Percentiles rank a stretch among this genome's conserved stretches.
Evolutionary conservation across 331 rosid genomes (phyloP).

Genomic region (Dryas integrifolia): DNA sequence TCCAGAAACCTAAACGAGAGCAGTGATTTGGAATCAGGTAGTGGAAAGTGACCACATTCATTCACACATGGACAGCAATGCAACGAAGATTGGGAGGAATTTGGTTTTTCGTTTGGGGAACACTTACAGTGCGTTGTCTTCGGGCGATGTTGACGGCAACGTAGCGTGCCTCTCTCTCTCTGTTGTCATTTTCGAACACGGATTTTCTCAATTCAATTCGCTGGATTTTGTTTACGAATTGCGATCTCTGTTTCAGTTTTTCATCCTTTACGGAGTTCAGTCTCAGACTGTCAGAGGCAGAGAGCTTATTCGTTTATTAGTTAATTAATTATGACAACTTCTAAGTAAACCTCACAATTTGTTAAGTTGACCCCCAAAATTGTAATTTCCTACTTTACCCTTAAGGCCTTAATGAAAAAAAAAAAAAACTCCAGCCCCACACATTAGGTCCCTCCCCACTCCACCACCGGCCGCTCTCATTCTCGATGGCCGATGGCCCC

Average conservation of each 20-base stretch:
- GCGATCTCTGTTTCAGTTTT: not conserved
- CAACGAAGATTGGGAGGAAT: not conserved
- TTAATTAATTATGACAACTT: not conserved
- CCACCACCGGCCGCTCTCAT: no score
- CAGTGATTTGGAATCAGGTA: not conserved
- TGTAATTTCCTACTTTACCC: no score
- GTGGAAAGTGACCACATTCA: not conserved
- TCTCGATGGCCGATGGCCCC: no score
- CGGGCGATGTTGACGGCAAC: slow-evolving; percentile 41
- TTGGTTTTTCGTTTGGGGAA: not conserved
- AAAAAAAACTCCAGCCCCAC: no score
- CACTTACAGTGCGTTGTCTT: slow-evolving; percentile 47
- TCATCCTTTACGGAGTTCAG: not conserved
- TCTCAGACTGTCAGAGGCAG: not conserved
- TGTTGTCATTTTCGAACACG: slow-evolving; percentile 37
- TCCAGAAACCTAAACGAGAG: slow-evolving; percentile 65
- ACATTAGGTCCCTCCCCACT: no score
- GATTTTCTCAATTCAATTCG: not conserved
- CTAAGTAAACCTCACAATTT: no score
- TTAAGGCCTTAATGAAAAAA: no score
- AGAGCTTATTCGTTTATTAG: not conserved
- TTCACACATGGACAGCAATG: not conserved
- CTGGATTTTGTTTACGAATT: not conserved
- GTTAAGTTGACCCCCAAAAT: no score
- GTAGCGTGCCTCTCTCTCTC: slow-evolving; percentile 42